Percentiles rank a stretch among this genome's conserved stretches.
Conservation (phyloP, 2,329 filamentous ascomycete genomes). For the Ascochyta clinopodiicola region DNA sequence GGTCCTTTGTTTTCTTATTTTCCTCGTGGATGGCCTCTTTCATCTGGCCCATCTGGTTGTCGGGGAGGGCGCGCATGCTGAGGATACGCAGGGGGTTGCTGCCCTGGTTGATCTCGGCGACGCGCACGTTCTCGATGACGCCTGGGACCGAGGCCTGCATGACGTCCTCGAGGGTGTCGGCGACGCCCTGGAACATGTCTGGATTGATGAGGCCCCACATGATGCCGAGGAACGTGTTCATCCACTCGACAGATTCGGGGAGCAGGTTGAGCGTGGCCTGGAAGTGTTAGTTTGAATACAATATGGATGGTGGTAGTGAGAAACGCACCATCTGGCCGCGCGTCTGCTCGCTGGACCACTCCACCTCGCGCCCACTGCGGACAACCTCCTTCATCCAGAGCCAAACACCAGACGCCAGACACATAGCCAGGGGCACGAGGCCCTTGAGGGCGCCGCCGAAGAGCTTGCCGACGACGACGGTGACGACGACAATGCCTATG, state of each 20-base stretch:
- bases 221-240: conserved; percentile 85
- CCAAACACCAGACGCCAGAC: conserved; percentile 78
- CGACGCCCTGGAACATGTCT: conserved; percentile 89
- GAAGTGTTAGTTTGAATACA: neutral
- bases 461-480: conserved; percentile 77
- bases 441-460: conserved; percentile 81
- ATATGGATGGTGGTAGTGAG: neutral
- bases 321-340: conserved; percentile 74
- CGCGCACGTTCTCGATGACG: conserved; percentile 91
- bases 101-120: conserved; percentile 94
- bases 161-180: conserved; percentile 93
- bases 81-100: conserved; percentile 88
- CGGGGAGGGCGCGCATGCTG: conserved; percentile 83
- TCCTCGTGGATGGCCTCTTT: conserved; percentile 81
- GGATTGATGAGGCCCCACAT: conserved; percentile 94
- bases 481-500: conserved; percentile 71
- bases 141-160: conserved; percentile 95
- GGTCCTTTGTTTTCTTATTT: conserved; percentile 81
- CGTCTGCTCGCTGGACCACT: conserved; percentile 87
- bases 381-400: conserved; percentile 91
- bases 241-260: conserved; percentile 90
- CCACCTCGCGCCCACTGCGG: conserved; percentile 78
- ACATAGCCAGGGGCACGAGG: conserved; percentile 74
- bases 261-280: conserved; percentile 84
- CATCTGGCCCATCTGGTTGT: conserved; percentile 79